A percentile compares a stretch with the other conserved stretches of the same genome.
Conservation (phyloP, 768 basidiomycete species). For the Gloeopeniophorella convolvens region DNA sequence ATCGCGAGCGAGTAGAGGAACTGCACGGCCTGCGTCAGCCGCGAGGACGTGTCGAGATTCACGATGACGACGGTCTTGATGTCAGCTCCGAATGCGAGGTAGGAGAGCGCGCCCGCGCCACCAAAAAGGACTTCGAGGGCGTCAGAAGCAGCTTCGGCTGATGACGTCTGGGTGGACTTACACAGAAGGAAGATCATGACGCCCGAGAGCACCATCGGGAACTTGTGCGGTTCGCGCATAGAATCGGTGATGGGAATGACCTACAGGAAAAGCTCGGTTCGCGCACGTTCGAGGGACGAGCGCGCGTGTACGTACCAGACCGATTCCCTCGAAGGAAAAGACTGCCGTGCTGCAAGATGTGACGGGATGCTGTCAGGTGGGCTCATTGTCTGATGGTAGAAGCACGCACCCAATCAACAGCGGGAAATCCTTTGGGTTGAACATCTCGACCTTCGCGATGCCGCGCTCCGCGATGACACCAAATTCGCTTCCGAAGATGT, state of each 20-base stretch:
- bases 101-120: conserved; percentile 80
- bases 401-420: conserved; percentile 76
- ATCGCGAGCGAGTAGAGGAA: conserved; percentile 91
- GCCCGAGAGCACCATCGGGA: conserved; percentile 79
- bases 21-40: conserved; percentile 87
- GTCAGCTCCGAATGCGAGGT: conserved; percentile 79
- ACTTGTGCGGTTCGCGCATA: conserved; percentile 92
- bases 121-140: conserved; percentile 64
- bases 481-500: conserved; percentile 85
- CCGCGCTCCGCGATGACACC: conserved; percentile 60
- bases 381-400: not conserved
- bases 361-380: conserved; percentile 1
- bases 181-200: conserved; percentile 86
- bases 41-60: conserved; percentile 79
- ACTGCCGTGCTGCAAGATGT: conserved; percentile 74
- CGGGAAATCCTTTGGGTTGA: conserved; percentile 87
- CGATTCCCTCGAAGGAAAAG: conserved; percentile 97
- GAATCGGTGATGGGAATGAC: conserved; percentile 96
- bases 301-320: conserved; percentile 49
- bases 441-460: conserved; percentile 71
- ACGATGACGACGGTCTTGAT: conserved; percentile 93
- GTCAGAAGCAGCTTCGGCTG: not conserved
- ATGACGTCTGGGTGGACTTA: conserved; percentile 29
- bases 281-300: not conserved
- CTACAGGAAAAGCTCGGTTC: conserved; percentile 28